phyloP scores from a whole-genome alignment of 2,329 filamentous ascomycete species.

The Chalara sp. region DNA sequence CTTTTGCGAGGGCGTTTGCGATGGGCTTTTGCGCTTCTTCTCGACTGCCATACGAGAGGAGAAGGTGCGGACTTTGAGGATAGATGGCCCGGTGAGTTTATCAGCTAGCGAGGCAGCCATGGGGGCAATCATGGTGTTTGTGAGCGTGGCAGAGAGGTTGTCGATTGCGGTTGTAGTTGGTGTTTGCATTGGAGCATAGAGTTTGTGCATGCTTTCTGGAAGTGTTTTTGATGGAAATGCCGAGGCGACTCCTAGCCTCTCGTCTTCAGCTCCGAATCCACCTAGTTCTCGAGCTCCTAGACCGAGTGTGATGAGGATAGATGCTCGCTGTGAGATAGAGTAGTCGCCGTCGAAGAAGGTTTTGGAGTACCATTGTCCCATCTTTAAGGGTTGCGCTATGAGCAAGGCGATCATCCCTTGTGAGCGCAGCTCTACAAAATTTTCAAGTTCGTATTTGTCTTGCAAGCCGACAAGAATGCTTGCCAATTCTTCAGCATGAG shows the following conservation, averaged over 20 bases:
- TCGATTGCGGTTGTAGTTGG: slow-evolving; percentile 43
- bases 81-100: slow-evolving; percentile 68
- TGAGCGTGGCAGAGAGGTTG: slow-evolving; percentile 59
- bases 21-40: slow-evolving; percentile 50
- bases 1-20: slow-evolving; percentile 69
- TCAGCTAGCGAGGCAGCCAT: slow-evolving; percentile 79
- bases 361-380: slow-evolving; percentile 78
- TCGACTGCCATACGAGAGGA: slow-evolving; percentile 67
- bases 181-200: slow-evolving; percentile 46
- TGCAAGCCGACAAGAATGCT: slow-evolving; percentile 71
- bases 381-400: slow-evolving; percentile 65
- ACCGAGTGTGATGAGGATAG: slow-evolving; percentile 75
- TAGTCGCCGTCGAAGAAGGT: slow-evolving; percentile 91
- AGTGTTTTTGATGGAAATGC: slow-evolving; percentile 78
- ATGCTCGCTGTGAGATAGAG: slow-evolving; percentile 75
- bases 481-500: slow-evolving; percentile 77
- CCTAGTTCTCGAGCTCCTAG: slow-evolving; percentile 79
- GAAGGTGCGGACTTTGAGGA: slow-evolving; percentile 85
- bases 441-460: slow-evolving; percentile 75
- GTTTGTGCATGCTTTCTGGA: slow-evolving; percentile 63
- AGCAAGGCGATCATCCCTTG: slow-evolving; percentile 79
- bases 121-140: slow-evolving; percentile 69
- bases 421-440: slow-evolving; percentile 68
- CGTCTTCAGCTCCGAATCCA: slow-evolving; percentile 51
- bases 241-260: slow-evolving; percentile 21